phyloP scores from a whole-genome alignment of 371 early-diverging fungal species.

The Rhizopus sp. region DNA sequence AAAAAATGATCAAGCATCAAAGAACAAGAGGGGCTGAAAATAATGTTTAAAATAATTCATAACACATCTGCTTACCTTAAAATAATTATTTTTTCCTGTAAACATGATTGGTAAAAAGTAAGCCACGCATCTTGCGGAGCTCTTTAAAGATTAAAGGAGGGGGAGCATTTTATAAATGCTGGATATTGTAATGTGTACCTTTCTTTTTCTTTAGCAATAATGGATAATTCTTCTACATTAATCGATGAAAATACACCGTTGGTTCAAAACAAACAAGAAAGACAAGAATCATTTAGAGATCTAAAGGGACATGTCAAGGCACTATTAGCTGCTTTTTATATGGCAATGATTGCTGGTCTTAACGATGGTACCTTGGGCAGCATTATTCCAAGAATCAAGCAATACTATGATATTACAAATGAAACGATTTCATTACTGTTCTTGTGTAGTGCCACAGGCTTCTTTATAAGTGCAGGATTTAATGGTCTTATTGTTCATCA shows the following conservation, averaged over 20 bases:
- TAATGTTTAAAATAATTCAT: no score
- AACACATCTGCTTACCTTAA: no score
- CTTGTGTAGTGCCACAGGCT: slow-evolving; percentile 28
- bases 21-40: no score
- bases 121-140: no score
- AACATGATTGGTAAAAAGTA: no score
- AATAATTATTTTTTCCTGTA: no score
- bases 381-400: slow-evolving; percentile 31
- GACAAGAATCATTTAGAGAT: slow-evolving; percentile 18
- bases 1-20: no score
- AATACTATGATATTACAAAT: slow-evolving; percentile 29
- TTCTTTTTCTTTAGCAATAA: neutral
- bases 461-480: slow-evolving; percentile 26
- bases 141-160: neutral
- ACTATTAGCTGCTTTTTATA: slow-evolving; percentile 18
- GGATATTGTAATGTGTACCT: neutral
- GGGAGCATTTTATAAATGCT: neutral
- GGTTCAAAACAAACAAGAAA: slow-evolving; percentile 10
- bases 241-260: slow-evolving; percentile 9
- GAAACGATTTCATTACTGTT: slow-evolving; percentile 31
- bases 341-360: slow-evolving; percentile 30
- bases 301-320: slow-evolving; percentile 18
- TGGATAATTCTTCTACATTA: slow-evolving; percentile 2
- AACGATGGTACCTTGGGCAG: slow-evolving; percentile 38
- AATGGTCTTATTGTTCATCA: slow-evolving; percentile 34